Conservation (phyloP, 2,329 filamentous ascomycete genomes). For the Verruconis gallopava region DNA sequence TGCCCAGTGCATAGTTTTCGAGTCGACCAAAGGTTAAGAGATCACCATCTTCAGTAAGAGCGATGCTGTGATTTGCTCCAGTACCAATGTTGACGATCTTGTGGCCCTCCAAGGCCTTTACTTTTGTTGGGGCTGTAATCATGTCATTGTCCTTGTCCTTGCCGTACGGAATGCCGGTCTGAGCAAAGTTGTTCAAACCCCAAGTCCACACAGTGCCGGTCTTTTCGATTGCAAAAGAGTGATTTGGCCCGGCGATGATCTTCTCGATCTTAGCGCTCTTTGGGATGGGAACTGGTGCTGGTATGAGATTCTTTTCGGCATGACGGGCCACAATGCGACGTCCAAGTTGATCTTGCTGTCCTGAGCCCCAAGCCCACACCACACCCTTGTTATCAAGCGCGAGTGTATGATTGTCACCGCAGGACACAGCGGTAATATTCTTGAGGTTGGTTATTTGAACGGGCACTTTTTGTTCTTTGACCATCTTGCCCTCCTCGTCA, state of each 20-base stretch:
- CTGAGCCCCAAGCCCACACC: constrained; percentile 59
- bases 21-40: constrained; percentile 48
- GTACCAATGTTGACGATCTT: constrained; percentile 58
- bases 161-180: constrained; percentile 54
- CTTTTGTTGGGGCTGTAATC: constrained; percentile 50
- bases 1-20: constrained; percentile 43
- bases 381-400: constrained; percentile 52
- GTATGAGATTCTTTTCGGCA: constrained; percentile 40
- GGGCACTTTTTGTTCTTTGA: constrained; percentile 40
- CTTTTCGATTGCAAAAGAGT: constrained; percentile 63
- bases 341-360: constrained; percentile 59
- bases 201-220: constrained; percentile 63
- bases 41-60: constrained; percentile 39
- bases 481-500: constrained; percentile 23
- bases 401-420: constrained; percentile 59
- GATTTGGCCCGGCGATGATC: constrained; percentile 62
- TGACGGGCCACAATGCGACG: constrained; percentile 49
- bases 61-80: constrained; percentile 62
- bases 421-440: constrained; percentile 50
- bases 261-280: constrained; percentile 42
- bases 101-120: constrained; percentile 50
- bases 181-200: constrained; percentile 79
- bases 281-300: constrained; percentile 44
- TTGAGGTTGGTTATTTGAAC: constrained; percentile 48
- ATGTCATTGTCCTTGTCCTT: constrained; percentile 57